Percentiles rank a stretch among this genome's conserved stretches.
These are phyloP conservation scores for Ceratocystis diversiconidia DNA, from an alignment of 2,329 filamentous ascomycete species.

Conservation along the genomic window DNA sequence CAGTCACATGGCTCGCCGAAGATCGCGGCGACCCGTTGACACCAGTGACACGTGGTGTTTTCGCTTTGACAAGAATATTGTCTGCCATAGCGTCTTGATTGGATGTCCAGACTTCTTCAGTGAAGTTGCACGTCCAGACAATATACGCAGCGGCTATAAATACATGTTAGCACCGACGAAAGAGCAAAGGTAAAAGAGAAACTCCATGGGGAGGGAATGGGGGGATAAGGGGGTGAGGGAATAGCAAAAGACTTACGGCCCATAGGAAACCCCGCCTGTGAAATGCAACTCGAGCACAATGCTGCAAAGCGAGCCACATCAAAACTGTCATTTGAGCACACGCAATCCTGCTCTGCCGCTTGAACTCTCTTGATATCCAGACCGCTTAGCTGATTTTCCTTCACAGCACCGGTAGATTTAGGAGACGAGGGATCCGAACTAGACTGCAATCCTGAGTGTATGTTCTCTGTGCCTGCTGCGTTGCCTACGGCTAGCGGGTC, in stretches of 20 bases:
- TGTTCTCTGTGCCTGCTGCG: constrained; percentile 12
- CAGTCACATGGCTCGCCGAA: neutral
- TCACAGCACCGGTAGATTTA: neutral
- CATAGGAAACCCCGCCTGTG: constrained; percentile 23
- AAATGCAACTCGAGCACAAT: constrained; percentile 29
- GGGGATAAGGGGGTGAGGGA: neutral
- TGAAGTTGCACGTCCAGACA: constrained; percentile 27
- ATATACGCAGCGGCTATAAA: constrained; percentile 27
- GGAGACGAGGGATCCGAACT: neutral
- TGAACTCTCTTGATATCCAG: constrained; percentile 20
- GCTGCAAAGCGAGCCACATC: constrained; percentile 28
- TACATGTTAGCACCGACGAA: neutral
- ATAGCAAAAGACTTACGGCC: constrained; percentile 24
- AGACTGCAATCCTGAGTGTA: neutral
- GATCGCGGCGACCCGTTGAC: constrained; percentile 15
- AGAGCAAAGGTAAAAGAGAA: neutral
- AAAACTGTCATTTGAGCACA: constrained; percentile 30
- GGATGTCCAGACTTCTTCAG: constrained; percentile 23
- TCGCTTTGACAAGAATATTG: constrained; percentile 26
- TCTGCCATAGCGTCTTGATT: constrained; percentile 25
- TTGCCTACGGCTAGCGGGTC: constrained; percentile 19
- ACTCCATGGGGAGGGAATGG: neutral
- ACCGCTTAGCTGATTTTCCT: constrained; percentile 18
- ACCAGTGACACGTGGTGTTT: constrained; percentile 21
- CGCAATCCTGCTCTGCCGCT: constrained; percentile 26